Percentiles rank a stretch among this genome's conserved stretches.
Evolutionary conservation across 495 filamentous ascomycete species (phyloP).

Genomic region (Neurospora terricola): DNA sequence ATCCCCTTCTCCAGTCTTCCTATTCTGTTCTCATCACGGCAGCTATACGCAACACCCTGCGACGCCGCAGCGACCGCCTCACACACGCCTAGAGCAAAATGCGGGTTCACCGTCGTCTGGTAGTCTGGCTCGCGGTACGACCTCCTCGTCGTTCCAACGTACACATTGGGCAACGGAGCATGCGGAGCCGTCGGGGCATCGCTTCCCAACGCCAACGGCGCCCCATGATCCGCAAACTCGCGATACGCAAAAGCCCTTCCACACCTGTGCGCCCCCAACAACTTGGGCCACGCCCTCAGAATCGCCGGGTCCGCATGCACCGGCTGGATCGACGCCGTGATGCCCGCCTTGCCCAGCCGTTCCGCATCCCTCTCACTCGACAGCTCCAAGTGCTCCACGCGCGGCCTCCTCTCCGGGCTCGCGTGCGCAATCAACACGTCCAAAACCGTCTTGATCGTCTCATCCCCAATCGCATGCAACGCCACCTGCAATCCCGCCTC

Average conservation of each 20-base stretch:
- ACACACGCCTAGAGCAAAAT: slow-evolving; percentile 41
- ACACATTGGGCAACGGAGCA: slow-evolving; percentile 44
- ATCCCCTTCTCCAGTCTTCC: slow-evolving; percentile 39
- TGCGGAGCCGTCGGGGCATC: slow-evolving; percentile 55
- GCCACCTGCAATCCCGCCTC: slow-evolving; percentile 49
- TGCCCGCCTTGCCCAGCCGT: slow-evolving; percentile 42
- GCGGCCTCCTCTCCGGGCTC: slow-evolving; percentile 38
- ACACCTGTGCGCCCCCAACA: slow-evolving; percentile 44
- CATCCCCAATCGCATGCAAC: slow-evolving; percentile 57
- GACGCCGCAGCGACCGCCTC: slow-evolving; percentile 46
- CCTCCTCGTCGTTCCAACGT: slow-evolving; percentile 48
- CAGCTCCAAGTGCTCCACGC: slow-evolving; percentile 55
- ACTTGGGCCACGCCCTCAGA: slow-evolving; percentile 46
- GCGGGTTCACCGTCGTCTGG: slow-evolving; percentile 38
- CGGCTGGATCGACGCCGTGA: slow-evolving; percentile 55
- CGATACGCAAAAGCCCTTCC: slow-evolving; percentile 51
- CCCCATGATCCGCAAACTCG: slow-evolving; percentile 46
- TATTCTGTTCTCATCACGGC: slow-evolving; percentile 43
- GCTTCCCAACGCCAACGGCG: slow-evolving; percentile 46
- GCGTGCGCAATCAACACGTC: slow-evolving; percentile 41
- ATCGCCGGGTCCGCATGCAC: slow-evolving; percentile 56
- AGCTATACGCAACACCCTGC: slow-evolving; percentile 47
- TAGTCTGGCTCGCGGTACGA: slow-evolving; percentile 42
- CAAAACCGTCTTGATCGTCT: slow-evolving; percentile 44
- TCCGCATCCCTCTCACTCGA: slow-evolving; percentile 41